These are phyloP conservation scores for Pyrenophora teres DNA, from an alignment of 2,329 filamentous ascomycete genomes.

Conservation along the genomic window DNA sequence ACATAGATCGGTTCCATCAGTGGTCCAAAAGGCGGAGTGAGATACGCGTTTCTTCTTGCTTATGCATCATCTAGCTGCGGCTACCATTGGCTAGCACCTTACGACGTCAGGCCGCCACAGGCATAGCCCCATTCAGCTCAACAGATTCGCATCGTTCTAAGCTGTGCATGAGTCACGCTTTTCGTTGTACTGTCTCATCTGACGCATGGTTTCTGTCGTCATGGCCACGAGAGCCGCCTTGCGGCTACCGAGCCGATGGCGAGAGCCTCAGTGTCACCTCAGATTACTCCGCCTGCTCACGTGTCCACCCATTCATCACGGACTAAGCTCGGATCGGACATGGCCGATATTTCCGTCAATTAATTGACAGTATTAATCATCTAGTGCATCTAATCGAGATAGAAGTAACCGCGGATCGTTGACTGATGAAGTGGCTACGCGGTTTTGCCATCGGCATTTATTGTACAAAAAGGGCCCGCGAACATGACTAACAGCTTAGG, in stretches of 20 bases:
- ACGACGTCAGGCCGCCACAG: constrained; percentile 3
- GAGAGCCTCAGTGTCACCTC: neutral
- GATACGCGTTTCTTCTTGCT: constrained; percentile 16
- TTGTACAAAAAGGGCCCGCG: neutral
- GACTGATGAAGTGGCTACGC: constrained; percentile 7
- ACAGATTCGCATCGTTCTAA: constrained; percentile 2
- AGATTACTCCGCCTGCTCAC: constrained; percentile 8
- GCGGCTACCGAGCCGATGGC: constrained; percentile 4
- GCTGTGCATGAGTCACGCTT: neutral
- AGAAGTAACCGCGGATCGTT: constrained; percentile 15
- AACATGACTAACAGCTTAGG: constrained; percentile 2
- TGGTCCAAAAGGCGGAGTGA: constrained; percentile 20
- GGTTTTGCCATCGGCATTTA: constrained; percentile 6
- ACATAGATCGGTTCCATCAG: neutral
- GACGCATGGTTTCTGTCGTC: constrained; percentile 6
- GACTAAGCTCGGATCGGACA: constrained; percentile 16
- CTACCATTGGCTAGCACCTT: constrained; percentile 5
- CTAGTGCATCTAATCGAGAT: constrained; percentile 21
- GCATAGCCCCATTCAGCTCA: constrained; percentile 11
- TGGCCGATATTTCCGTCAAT: constrained; percentile 25
- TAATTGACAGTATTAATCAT: constrained; percentile 6
- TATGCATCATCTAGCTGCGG: constrained; percentile 14
- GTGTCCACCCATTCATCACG: constrained; percentile 11
- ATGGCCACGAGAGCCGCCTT: constrained; percentile 2
- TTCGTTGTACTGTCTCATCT: constrained; percentile 1